Conservation (phyloP, 176 grass and related monocot species). For the Oryza glaberrima region DNA sequence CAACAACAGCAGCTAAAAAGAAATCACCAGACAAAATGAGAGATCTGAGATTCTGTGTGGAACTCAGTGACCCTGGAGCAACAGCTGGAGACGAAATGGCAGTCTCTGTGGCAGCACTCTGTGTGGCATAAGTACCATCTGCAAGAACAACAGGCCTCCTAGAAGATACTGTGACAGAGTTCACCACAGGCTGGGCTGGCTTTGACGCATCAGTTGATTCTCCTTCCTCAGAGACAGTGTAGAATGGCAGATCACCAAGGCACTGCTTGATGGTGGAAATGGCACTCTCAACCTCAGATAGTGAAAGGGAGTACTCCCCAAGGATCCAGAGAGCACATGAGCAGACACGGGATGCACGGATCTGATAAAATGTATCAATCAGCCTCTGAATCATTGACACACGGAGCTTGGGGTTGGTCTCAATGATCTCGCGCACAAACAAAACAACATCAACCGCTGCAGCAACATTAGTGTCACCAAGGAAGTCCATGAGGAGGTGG, state of each 20-base stretch:
- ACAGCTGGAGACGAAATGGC: slow-evolving; percentile 43
- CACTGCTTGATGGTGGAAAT: slow-evolving; percentile 71
- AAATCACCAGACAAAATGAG: slow-evolving; percentile 71
- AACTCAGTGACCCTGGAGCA: slow-evolving; percentile 41
- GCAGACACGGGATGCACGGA: slow-evolving; percentile 62
- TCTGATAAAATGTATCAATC: slow-evolving; percentile 73
- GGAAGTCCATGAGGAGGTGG: slow-evolving; percentile 80
- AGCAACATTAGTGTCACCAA: slow-evolving; percentile 64
- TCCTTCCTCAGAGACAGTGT: slow-evolving; percentile 55
- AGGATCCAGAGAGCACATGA: slow-evolving; percentile 70
- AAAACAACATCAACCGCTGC: slow-evolving; percentile 64
- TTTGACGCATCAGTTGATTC: slow-evolving; percentile 47
- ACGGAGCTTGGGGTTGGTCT: slow-evolving; percentile 71
- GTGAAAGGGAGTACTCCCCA: slow-evolving; percentile 65
- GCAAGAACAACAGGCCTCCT: slow-evolving; percentile 67
- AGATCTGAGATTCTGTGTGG: slow-evolving; percentile 56
- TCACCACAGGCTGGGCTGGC: slow-evolving; percentile 29
- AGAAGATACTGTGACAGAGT: slow-evolving; percentile 58
- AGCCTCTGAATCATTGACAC: slow-evolving; percentile 74
- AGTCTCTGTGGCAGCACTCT: slow-evolving; percentile 63
- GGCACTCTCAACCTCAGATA: slow-evolving; percentile 63
- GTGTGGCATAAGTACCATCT: slow-evolving; percentile 73
- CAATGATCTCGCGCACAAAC: slow-evolving; percentile 72
- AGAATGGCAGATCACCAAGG: slow-evolving; percentile 68
- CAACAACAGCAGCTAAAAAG: slow-evolving; percentile 55